These are phyloP conservation scores for Raffaelea deltoideospora DNA, from an alignment of 2,329 filamentous ascomycete species.

Conservation along the genomic window DNA sequence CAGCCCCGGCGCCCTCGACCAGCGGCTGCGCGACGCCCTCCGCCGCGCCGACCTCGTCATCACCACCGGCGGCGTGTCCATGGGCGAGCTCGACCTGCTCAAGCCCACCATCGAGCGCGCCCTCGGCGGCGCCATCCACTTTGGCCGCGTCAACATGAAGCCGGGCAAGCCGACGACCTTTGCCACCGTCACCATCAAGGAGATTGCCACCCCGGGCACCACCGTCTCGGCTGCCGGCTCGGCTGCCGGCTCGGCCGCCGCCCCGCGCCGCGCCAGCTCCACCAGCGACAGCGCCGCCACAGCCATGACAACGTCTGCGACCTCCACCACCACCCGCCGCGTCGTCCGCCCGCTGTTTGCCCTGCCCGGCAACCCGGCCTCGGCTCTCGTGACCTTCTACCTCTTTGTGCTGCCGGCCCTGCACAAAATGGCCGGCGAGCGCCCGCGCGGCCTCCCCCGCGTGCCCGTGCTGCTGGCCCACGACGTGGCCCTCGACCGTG, in stretches of 20 bases:
- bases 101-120: constrained; percentile 90
- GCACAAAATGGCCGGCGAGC: constrained; percentile 59
- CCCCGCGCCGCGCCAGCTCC: no score
- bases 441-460: constrained; percentile 52
- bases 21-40: constrained; percentile 60
- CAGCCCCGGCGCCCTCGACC: constrained; percentile 57
- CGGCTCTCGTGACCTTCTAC: constrained; percentile 82
- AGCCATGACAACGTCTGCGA: no score
- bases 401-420: constrained; percentile 84
- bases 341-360: constrained; percentile 66
- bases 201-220: constrained; percentile 15
- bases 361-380: constrained; percentile 85
- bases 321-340: constrained; percentile 15
- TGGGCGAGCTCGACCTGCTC: constrained; percentile 93
- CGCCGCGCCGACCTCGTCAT: constrained; percentile 67
- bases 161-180: constrained; percentile 97
- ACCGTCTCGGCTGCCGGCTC: neutral
- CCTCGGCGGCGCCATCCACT: constrained; percentile 86
- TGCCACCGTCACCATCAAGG: constrained; percentile 63
- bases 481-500: constrained; percentile 58
- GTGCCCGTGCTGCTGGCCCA: constrained; percentile 59
- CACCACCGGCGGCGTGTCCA: constrained; percentile 87
- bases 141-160: constrained; percentile 94
- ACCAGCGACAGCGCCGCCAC: no score
- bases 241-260: no score